Evolutionary conservation across 1,284 basidiomycete genomes (phyloP).

Genomic region (Melampsora americana): DNA sequence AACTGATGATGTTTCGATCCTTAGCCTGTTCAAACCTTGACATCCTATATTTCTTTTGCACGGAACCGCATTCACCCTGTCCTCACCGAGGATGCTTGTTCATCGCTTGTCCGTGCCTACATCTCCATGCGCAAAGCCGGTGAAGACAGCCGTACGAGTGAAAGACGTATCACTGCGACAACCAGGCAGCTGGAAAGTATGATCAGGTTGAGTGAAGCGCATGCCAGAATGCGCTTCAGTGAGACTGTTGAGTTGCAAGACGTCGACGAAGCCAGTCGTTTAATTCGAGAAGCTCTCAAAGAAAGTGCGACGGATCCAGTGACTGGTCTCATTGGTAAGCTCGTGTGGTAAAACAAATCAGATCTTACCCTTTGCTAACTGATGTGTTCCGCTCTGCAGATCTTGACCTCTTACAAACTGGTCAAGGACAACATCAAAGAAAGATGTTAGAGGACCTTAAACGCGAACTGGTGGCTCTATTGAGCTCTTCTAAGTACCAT

Average conservation of each 20-base stretch:
- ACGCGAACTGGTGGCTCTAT: conserved; percentile 62
- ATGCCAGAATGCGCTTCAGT: conserved; percentile 90
- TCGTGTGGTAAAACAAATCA: background rate
- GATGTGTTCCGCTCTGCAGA: conserved; percentile 66
- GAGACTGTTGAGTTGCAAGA: conserved; percentile 77
- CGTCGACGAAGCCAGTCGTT: conserved; percentile 81
- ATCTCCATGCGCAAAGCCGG: conserved; percentile 91
- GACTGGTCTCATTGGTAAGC: conserved; percentile 57
- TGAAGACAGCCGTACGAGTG: conserved; percentile 76
- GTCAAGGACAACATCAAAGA: conserved; percentile 78
- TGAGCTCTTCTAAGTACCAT: conserved; percentile 65
- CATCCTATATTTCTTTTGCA: conserved; percentile 91
- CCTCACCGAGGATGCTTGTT: conserved; percentile 79
- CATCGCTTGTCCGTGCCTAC: conserved; percentile 81
- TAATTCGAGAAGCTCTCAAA: conserved; percentile 93
- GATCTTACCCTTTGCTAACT: background rate
- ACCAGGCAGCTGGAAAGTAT: conserved; percentile 95
- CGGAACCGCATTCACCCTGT: conserved; percentile 81
- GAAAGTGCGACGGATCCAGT: conserved; percentile 61
- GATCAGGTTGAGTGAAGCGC: conserved; percentile 95
- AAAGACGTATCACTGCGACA: conserved; percentile 95
- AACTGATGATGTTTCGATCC: background rate
- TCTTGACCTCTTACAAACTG: conserved; percentile 91
- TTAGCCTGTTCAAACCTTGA: conserved; percentile 81
- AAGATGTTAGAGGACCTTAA: conserved; percentile 78